These are phyloP conservation scores for Sporisorium iseilematis-ciliati DNA, from an alignment of 1,284 basidiomycete species.

Conservation along the genomic window DNA sequence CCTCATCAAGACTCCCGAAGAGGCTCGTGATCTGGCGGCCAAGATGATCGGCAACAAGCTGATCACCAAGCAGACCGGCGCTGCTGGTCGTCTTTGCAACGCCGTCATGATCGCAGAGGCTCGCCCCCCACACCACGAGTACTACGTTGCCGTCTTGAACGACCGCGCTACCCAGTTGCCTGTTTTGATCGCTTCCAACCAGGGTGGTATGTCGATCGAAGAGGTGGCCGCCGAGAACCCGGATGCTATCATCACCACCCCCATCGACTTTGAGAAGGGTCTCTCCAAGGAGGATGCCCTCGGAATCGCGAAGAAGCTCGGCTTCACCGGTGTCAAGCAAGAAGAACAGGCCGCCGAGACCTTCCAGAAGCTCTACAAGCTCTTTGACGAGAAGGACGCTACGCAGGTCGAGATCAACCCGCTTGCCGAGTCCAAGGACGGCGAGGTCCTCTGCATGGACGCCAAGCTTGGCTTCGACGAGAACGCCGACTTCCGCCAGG, in stretches of 20 bases:
- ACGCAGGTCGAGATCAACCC: slow-evolving; percentile 99
- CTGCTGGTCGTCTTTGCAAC: slow-evolving; percentile 91
- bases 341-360: slow-evolving; percentile 89
- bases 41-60: slow-evolving; percentile 97
- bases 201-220: slow-evolving; percentile 87
- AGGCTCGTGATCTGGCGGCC: slow-evolving; percentile 86
- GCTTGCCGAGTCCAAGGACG: slow-evolving; percentile 92
- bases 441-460: slow-evolving; percentile 98
- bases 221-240: slow-evolving; percentile 99
- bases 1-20: slow-evolving; percentile 89
- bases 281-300: slow-evolving; percentile 81
- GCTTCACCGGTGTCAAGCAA: slow-evolving; percentile 81
- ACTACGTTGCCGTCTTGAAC: slow-evolving; percentile 97
- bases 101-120: slow-evolving; percentile 99
- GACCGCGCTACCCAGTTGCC: slow-evolving; percentile 90
- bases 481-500: slow-evolving; percentile 97
- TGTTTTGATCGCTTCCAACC: slow-evolving; percentile 91
- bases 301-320: slow-evolving; percentile 87
- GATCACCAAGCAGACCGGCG: slow-evolving; percentile 99
- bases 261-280: slow-evolving; percentile 88
- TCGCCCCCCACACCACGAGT: slow-evolving; percentile 92
- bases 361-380: slow-evolving; percentile 93
- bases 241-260: slow-evolving; percentile 93
- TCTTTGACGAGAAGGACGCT: slow-evolving; percentile 99
- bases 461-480: slow-evolving; percentile 99